Evolutionary conservation across 2,329 filamentous ascomycete species (phyloP), one percentile per base, ranked within the genome.

Genomic region (Dothideomycetidae sp.): DNA sequence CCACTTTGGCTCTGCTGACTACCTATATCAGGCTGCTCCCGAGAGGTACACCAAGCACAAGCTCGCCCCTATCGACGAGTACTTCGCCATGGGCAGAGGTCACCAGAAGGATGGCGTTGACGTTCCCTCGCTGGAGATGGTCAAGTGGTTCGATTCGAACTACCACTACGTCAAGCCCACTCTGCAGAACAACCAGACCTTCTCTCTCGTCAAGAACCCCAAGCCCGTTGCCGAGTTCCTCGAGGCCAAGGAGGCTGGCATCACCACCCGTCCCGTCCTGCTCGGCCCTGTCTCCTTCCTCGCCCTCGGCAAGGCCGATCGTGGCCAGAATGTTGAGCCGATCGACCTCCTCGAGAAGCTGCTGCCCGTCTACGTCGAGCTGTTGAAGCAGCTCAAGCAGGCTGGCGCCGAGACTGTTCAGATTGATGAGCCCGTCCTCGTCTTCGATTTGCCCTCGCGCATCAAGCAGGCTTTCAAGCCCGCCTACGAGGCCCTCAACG

Each of bases 81-180:
- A 94, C 78, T 98, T 98, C 59, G 90, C 90, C 66, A 93, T 98
- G 84, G 90, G 90, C 58, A 83, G 90, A 78, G 90, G 90, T 60
- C 86, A 92, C 69, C 90, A 98, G 70, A 92, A 84, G 77, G 75
- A 78, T 58, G 75, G 82, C 63, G 73, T 96, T 53, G 90, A 98
- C 64, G 90, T 96, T 50, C 84, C 88, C 53, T 59, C 44, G n/a
- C 45, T 53, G n/a, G 90, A 98, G 75, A 98, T 98, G 90, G 90
- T 98, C 56, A 98, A 98, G 75, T 98, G 90, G 90, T 98, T 98
- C 61, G 90, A 98, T 74, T 93, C 85, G 50, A 98, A 98, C 81
- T 98, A 98, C 79, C 90, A 96, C 75, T 98, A 98, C 66, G 90
- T 96, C 69, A 96, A 96, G 78, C 90, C 90, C 48, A 94, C 90